Base-by-base conservation (phyloP, 148 eudicot species). In the Rheum nobile region DNA sequence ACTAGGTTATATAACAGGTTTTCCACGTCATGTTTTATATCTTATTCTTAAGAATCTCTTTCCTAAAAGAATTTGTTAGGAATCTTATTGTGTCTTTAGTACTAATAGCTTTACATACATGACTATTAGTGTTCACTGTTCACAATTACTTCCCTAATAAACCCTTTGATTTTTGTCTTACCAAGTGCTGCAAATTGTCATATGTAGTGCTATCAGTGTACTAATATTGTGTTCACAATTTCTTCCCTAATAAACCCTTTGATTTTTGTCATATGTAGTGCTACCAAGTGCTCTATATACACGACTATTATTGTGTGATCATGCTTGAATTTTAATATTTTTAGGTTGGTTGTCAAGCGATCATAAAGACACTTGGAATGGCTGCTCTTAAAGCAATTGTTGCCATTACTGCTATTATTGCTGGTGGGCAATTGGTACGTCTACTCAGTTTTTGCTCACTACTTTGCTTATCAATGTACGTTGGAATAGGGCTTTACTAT, bases 371-470 rank as follows among this genome's bases (percentile, higher is more conserved):
- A 80, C 89, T 95, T 67, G 98, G 98, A 72, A 71, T 87, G 82
- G 98, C 98, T 78, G 98, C 96, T 83, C 86, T 95, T 41, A 95
- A 95, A 90, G 98, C 98, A 77, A 68, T 90, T 82, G 89, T 91
- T 82, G 98, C 98, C 69, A 95, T 95, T 81, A 48, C 92, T 70
- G 97, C 94, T 77, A 95, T 95, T 37, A 88, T 95, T 82, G 98
- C 97, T 72, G 98, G 98, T 77, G 98, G 98, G 72, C 98, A 97
- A 79, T 83, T 95, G 97, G 98, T 95, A 79, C 80, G 89, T 79
- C 28, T 35, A 7, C n/a, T 48, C 55, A 16, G 55, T 8, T 19
- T 63, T 29, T 22, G 5, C 34, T 59, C 67, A 24, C 26, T 59
- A 10, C 31, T 57, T 28, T 6, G 1, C 11, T 44, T 44, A 44